Evolutionary conservation across 805 yeast genomes (phyloP), one percentile per base, ranked within the genome.

Genomic region (Ogataea ganodermae): DNA sequence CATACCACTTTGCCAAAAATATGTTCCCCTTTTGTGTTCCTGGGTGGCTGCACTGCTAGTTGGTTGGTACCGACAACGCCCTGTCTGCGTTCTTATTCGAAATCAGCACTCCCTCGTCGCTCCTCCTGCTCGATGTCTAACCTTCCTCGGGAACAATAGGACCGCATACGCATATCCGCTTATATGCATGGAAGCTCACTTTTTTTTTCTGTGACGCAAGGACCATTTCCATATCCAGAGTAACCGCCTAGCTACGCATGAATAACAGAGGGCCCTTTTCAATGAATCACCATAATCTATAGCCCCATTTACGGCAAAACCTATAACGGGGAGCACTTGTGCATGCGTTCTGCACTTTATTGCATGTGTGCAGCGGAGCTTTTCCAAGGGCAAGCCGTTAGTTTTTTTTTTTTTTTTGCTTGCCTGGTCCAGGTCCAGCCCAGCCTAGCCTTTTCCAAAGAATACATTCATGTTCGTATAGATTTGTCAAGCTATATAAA

Each of bases 131-230:
- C 14, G 23, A 20, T 33, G 36, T 33, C 36, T 33, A 17, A 33
- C 22, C 6, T 33, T 17, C 18, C 36, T 33, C 36, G 36, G 9
- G 23, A 35, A 35, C 26, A 35, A 21, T 35, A 33, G 23, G n/a
- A 18, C 23, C 16, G 31, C 33, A 24, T 23, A 30, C 31, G 33
- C 26, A 26, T 23, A 30, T 30, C 45, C 45, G 45, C 45, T 42
- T 33, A 33, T 42, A 42, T 33, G 45, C 45, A 42, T 42, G 37
- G 45, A 42, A 42, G 45, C 37, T 5, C 14, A 24, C 20, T 10
- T 32, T 31, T 42, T 30, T 42, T 31, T 33, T 33, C 44, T 24
- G 36, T 26, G 44, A 40, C 14, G 27, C 28, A 40, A 4, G 18
- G 33, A 40, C 24, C 20, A 18, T 28, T 40, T 40, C 44, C n/a